Evolutionary conservation across 306 rosid species (phyloP).

Genomic region (Astragalus glycyphyllos): DNA sequence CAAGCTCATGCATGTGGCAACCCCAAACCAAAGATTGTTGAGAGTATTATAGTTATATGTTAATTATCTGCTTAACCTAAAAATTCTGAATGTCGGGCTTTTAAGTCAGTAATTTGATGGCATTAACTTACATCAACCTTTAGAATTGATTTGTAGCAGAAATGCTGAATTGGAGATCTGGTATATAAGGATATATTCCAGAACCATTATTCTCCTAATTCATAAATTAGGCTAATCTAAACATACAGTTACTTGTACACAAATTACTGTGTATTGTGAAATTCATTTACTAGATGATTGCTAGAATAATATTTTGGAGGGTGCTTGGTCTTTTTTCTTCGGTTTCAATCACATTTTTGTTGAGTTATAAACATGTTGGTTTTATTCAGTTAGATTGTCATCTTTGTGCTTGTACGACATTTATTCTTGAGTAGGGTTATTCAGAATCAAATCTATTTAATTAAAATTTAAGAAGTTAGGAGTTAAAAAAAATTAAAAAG

Average conservation of each 20-base stretch:
- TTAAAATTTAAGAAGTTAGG: too few species aligned
- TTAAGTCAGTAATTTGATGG: not conserved
- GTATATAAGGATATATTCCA: not conserved
- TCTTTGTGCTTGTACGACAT: too few species aligned
- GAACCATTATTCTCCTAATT: not conserved
- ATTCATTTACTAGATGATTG: not conserved
- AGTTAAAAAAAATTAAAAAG: too few species aligned
- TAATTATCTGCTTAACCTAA: slow-evolving; percentile 9
- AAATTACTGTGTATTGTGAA: not conserved
- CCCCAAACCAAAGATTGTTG: slow-evolving; percentile 15
- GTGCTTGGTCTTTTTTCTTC: not conserved
- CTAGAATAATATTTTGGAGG: not conserved
- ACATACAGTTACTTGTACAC: not conserved
- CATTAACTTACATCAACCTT: slow-evolving; percentile 2
- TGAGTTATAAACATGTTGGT: too few species aligned
- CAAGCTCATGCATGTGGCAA: slow-evolving; percentile 21
- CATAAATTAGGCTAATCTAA: not conserved
- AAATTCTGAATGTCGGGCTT: not conserved
- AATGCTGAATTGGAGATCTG: slow-evolving; percentile 7
- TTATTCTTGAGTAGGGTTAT: too few species aligned
- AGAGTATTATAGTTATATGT: slow-evolving; percentile 1
- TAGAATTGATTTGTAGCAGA: not conserved
- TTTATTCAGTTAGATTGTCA: too few species aligned
- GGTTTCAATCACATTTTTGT: not conserved
- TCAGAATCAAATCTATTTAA: too few species aligned